Base-by-base conservation (phyloP, 257 asterid species). In the Gynochthodes officinalis region DNA sequence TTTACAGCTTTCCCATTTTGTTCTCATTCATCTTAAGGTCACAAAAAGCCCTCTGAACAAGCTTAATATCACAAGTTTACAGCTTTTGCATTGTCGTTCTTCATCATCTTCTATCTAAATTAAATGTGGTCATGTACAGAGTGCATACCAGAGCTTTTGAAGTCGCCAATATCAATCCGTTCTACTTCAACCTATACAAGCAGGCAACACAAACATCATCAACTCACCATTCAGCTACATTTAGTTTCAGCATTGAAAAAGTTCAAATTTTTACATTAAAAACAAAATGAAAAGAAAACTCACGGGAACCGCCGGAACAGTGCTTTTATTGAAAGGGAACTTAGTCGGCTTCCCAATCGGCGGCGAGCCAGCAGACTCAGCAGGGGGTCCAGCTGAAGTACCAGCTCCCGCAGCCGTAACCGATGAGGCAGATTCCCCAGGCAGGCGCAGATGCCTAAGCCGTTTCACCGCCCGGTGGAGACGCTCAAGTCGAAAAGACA, bases 391-490 rank as follows among this genome's bases (percentile, higher is more conserved):
- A 25, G 66, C 55, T 10, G 84, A 74, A 25, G 52, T 67, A 73
- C 83, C 91, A 53, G 87, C 71, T 75, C 79, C 69, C 23, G 79
- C 77, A 8, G 86, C 71, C 46, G 80, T 81, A 3, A 70, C 80
- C 2, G 86, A 67, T 23, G 86, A 82, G 16, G 82, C 71, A 4
- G 97, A 86, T 48, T 95, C 99, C 37, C 99, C 94, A 52, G 82
- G 83, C 79, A 72, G 84, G 75, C 98, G 79, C 46, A 88, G 82
- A 87, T 90, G 96, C 81, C 94, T 90, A 78, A 95, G 78, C 65
- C 98, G 82, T 87, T 95, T 95, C 18, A 95, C 99, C 42, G 94
- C 95, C 72, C 94, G 87, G 79, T 95, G 98, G 79, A 95, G 82
- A 62, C 93, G 83, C 83, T 95, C 99, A 77, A 95, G 83, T 64